Conservation (phyloP, 148 eudicot species). For the Pharnaceum exiguum region DNA sequence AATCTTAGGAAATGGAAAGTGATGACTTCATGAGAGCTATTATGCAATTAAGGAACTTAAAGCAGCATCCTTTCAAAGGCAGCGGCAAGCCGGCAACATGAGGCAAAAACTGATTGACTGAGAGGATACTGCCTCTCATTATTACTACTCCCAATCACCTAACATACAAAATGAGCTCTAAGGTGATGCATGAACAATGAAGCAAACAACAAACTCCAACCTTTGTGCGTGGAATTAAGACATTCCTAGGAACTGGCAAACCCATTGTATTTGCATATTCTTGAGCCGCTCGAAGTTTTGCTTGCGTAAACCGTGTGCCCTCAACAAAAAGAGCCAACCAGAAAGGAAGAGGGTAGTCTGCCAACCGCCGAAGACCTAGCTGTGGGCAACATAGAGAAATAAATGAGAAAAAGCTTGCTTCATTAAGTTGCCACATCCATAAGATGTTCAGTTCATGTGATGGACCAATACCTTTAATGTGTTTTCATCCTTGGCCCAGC, state of each 20-base stretch:
- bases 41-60: too few relatives aligned
- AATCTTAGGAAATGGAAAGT: too few relatives aligned
- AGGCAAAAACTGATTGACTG: too few relatives aligned
- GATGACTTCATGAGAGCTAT: too few relatives aligned
- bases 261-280: slow-evolving; percentile 85
- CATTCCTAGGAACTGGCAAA: slow-evolving; percentile 80
- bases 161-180: background rate
- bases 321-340: slow-evolving; percentile 97
- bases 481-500: slow-evolving; percentile 83
- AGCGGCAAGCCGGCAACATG: too few relatives aligned
- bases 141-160: too few relatives aligned
- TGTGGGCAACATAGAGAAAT: slow-evolving; percentile 30
- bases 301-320: slow-evolving; percentile 90
- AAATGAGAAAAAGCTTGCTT: slow-evolving; percentile 12
- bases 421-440: background rate
- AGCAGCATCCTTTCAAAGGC: too few relatives aligned
- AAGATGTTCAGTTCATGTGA: background rate
- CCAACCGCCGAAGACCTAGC: slow-evolving; percentile 70
- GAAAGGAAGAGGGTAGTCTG: slow-evolving; percentile 82
- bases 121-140: too few relatives aligned
- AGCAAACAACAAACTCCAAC: slow-evolving; percentile 18
- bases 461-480: slow-evolving; percentile 50
- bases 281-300: slow-evolving; percentile 93
- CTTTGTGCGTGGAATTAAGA: slow-evolving; percentile 92
- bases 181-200: background rate